Percentiles rank a stretch among this genome's conserved stretches.
phyloP scores from a whole-genome alignment of 176 grass and related monocot species.

The Zoysia japonica region DNA sequence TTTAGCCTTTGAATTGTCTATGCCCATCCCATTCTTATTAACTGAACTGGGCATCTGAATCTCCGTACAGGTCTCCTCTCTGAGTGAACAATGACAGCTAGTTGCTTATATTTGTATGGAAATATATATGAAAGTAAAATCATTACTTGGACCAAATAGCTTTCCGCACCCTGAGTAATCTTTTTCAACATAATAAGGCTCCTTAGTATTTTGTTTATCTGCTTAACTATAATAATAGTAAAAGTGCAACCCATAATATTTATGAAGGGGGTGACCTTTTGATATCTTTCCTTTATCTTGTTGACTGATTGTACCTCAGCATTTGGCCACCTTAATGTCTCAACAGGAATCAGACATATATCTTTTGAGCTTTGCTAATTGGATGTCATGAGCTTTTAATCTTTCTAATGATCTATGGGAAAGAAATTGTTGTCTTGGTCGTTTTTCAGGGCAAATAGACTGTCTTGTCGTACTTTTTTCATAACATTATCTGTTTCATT shows the following conservation, averaged over 20 bases:
- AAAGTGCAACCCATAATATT: slow-evolving; percentile 31
- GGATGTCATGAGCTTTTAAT: neutral
- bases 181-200: slow-evolving; percentile 41
- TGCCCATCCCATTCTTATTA: slow-evolving; percentile 39
- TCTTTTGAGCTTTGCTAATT: neutral
- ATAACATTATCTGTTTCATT: slow-evolving; percentile 47
- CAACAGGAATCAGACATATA: slow-evolving; percentile 21
- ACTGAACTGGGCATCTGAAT: slow-evolving; percentile 25
- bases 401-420: slow-evolving; percentile 24
- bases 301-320: slow-evolving; percentile 33
- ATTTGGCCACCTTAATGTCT: slow-evolving; percentile 35
- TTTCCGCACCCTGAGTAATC: slow-evolving; percentile 38
- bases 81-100: slow-evolving; percentile 21
- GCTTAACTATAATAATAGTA: slow-evolving; percentile 30
- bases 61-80: slow-evolving; percentile 29
- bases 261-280: slow-evolving; percentile 30
- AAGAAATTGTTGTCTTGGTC: slow-evolving; percentile 5
- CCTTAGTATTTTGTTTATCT: slow-evolving; percentile 25
- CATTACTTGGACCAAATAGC: slow-evolving; percentile 43
- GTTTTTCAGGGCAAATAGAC: slow-evolving; percentile 49
- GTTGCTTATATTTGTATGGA: slow-evolving; percentile 25
- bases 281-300: slow-evolving; percentile 41
- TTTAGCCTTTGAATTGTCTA: slow-evolving; percentile 54
- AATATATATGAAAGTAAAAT: slow-evolving; percentile 36
- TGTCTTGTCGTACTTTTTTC: slow-evolving; percentile 47